phyloP scores from a whole-genome alignment of 805 yeast genomes.

The Teunomyces aglyptinius region DNA sequence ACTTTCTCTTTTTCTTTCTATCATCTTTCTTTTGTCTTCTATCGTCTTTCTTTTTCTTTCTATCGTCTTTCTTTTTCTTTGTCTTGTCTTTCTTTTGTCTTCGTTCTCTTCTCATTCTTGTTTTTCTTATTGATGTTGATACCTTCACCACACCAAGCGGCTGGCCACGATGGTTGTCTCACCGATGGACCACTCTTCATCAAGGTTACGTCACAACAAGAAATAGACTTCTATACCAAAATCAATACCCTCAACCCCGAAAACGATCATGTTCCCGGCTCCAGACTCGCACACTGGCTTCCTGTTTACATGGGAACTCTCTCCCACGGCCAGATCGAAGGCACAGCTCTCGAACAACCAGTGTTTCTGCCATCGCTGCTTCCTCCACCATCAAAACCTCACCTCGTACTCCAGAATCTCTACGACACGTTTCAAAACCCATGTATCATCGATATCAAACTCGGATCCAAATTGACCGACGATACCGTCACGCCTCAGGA shows the following conservation, averaged over 20 bases:
- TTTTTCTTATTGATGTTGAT: neutral
- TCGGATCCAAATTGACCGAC: constrained; percentile 75
- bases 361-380: neutral
- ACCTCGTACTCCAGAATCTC: constrained; percentile 70
- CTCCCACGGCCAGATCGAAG: constrained; percentile 35
- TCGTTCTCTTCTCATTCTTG: neutral
- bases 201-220: constrained; percentile 64
- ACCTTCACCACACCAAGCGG: constrained; percentile 63
- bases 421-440: constrained; percentile 63
- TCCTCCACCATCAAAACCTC: constrained; percentile 20
- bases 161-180: constrained; percentile 86
- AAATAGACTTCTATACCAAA: constrained; percentile 67
- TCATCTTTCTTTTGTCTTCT: too few relatives aligned
- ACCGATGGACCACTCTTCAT: constrained; percentile 68
- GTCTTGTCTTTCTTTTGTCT: too few relatives aligned
- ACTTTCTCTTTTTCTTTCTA: too few relatives aligned
- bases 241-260: constrained; percentile 6
- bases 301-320: constrained; percentile 66
- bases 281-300: constrained; percentile 50
- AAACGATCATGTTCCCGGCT: constrained; percentile 26
- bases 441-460: constrained; percentile 75
- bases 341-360: neutral
- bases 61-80: neutral
- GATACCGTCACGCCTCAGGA: constrained; percentile 49
- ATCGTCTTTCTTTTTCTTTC: neutral